Conservation (phyloP, 495 filamentous ascomycete species). For the Tetracladium marchalianum region DNA sequence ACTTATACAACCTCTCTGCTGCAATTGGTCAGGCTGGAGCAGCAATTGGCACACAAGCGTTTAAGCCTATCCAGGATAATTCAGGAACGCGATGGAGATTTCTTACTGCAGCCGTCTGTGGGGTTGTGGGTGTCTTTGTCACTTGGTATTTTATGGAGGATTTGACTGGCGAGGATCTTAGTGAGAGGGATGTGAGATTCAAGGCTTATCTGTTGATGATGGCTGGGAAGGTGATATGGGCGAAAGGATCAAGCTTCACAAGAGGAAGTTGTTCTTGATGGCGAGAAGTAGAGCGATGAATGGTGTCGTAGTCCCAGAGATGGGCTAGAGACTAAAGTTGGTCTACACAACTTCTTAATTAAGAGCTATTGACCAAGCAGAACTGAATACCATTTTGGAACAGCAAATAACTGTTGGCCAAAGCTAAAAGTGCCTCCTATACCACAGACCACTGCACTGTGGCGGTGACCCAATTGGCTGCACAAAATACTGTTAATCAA, state of each 20-base stretch:
- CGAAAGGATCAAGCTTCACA: conserved; percentile 11
- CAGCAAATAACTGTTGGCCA: too few species aligned
- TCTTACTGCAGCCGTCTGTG: conserved; percentile 42
- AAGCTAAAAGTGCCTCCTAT: too few species aligned
- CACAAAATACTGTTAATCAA: too few species aligned
- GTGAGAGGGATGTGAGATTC: conserved; percentile 32
- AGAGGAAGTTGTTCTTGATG: neutral
- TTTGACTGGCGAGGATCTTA: conserved; percentile 34
- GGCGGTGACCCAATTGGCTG: too few species aligned
- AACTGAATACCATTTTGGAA: too few species aligned
- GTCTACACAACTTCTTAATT: too few species aligned
- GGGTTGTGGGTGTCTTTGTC: conserved; percentile 38
- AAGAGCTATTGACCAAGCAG: too few species aligned
- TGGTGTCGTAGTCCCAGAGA: neutral
- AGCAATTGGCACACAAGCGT: conserved; percentile 42
- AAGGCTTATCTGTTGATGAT: conserved; percentile 34
- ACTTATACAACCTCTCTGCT: conserved; percentile 42
- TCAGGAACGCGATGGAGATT: conserved; percentile 43
- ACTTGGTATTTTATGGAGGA: conserved; percentile 43
- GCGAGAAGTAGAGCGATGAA: neutral
- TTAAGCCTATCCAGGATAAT: conserved; percentile 32
- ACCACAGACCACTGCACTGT: too few species aligned
- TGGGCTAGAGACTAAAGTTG: too few species aligned
- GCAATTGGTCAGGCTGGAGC: conserved; percentile 42
- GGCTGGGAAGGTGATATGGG: conserved; percentile 42